Base-by-base conservation (phyloP, 2,329 filamentous ascomycete species). In the Penicillium polonicum region DNA sequence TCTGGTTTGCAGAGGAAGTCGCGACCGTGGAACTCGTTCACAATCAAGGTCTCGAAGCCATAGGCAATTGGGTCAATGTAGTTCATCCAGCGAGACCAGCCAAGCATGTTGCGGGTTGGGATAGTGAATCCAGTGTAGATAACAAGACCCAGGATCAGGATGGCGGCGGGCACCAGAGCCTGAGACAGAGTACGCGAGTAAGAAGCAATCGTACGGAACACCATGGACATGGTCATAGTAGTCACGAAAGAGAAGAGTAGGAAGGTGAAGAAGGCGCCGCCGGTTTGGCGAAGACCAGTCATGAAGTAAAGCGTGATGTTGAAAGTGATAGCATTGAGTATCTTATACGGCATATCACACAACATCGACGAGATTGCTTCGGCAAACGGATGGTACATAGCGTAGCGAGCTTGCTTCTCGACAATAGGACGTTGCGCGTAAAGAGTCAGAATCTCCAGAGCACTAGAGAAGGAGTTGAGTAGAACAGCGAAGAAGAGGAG, bases 401-500 rank as follows among this genome's bases (percentile, higher is more conserved):
- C 65, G 46, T 68, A 68, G n/a, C 65, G 65, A 19, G 63, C 57
- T 60, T 68, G 65, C 31, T 68, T 68, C 59, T 68, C 65, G 29
- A 67, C 61, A 27, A 65, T 60, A 17, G 52, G 57, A 27, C 55
- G 59, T 63, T 65, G 62, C 8, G 65, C 60, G 42, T 67, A 57
- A 31, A 68, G 64, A 33, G 65, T 67, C 33, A 67, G 46, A 35
- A 67, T 67, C 55, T 94, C 91, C 39, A 94, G 82, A 55, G 89
- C 88, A 71, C 86, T 89, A 60, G 87, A 83, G 69, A 95, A 94
- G 46, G 90, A 91, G 73, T 94, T 95, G 79, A 94, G 87, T 59
- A 96, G 80, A 68, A 92, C 87, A 65, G 90, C 90, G 70, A 96
- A 94, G 84, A 96, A 96, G 52, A 96, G 80, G 25, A 96, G 81